A percentile compares a stretch with the other conserved stretches of the same genome.
Conservation (phyloP, 495 filamentous ascomycete genomes). For the Staphylotrichum longicolle region DNA sequence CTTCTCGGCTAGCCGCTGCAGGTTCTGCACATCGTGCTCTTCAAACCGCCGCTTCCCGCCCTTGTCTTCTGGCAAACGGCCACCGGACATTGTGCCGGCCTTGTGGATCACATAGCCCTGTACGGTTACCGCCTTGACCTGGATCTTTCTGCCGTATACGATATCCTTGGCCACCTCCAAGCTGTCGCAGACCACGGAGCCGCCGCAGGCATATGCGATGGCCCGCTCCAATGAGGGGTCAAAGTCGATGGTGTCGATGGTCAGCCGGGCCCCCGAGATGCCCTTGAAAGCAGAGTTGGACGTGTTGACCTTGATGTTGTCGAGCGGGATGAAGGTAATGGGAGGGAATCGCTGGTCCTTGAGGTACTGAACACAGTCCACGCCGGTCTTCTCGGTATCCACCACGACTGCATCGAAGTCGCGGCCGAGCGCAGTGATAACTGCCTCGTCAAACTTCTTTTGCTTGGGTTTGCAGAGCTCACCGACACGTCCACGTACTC, state of each 20-base stretch:
- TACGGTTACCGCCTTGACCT: slow-evolving; percentile 89
- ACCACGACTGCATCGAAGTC: slow-evolving; percentile 93
- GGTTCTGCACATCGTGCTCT: slow-evolving; percentile 80
- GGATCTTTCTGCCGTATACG: slow-evolving; percentile 78
- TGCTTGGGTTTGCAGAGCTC: slow-evolving; percentile 94
- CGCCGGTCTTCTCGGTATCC: slow-evolving; percentile 92
- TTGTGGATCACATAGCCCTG: slow-evolving; percentile 95
- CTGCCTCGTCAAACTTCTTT: slow-evolving; percentile 90
- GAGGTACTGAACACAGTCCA: slow-evolving; percentile 91
- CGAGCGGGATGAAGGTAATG: slow-evolving; percentile 89
- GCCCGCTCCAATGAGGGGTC: slow-evolving; percentile 83
- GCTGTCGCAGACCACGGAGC: slow-evolving; percentile 92
- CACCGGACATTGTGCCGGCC: slow-evolving; percentile 96
- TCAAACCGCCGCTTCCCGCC: slow-evolving; percentile 80
- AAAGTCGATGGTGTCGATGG: slow-evolving; percentile 95
- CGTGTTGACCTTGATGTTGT: slow-evolving; percentile 92
- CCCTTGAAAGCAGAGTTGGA: slow-evolving; percentile 88
- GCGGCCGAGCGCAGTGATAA: slow-evolving; percentile 86
- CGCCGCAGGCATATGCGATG: slow-evolving; percentile 91
- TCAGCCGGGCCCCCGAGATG: slow-evolving; percentile 77
- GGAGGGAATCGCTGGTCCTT: slow-evolving; percentile 82
- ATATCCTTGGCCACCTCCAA: slow-evolving; percentile 81
- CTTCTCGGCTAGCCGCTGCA: slow-evolving; percentile 65
- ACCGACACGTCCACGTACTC: slow-evolving; percentile 84
- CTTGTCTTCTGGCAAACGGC: slow-evolving; percentile 68